Evolutionary conservation across 176 grass and related monocot genomes (phyloP).

Genomic region (Bromus sterilis): DNA sequence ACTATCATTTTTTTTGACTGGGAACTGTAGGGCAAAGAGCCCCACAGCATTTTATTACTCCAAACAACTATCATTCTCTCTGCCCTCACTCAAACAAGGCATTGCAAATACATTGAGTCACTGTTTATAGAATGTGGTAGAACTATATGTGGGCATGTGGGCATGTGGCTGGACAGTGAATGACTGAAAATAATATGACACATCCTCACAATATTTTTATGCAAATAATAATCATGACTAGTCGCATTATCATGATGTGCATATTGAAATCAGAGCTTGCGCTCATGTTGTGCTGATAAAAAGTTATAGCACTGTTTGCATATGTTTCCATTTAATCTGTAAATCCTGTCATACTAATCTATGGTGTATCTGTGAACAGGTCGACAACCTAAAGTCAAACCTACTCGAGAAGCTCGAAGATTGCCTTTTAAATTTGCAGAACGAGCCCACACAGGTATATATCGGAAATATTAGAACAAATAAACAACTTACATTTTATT

Average conservation of each 20-base stretch:
- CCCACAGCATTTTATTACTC: no score
- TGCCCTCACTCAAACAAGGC: neutral
- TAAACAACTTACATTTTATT: slow-evolving; percentile 1
- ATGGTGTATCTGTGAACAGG: slow-evolving; percentile 40
- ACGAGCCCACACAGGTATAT: slow-evolving; percentile 57
- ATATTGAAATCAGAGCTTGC: neutral
- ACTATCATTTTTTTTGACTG: neutral
- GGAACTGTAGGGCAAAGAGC: no score
- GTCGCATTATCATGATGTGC: neutral
- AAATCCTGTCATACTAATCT: slow-evolving; percentile 23
- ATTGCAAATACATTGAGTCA: neutral
- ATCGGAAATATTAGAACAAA: slow-evolving; percentile 20
- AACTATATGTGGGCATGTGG: neutral
- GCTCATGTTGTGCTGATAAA: slow-evolving; percentile 3
- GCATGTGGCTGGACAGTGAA: neutral
- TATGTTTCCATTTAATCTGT: neutral
- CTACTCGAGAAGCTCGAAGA: slow-evolving; percentile 95
- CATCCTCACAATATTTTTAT: neutral
- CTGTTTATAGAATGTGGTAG: neutral
- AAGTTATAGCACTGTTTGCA: neutral
- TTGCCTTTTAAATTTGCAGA: slow-evolving; percentile 71
- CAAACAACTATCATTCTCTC: neutral
- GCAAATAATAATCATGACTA: neutral
- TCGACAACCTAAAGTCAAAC: slow-evolving; percentile 86
- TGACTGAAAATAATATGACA: neutral